Evolutionary conservation across 495 filamentous ascomycete species (phyloP).

Genomic region (Lophiotrema nucula): DNA sequence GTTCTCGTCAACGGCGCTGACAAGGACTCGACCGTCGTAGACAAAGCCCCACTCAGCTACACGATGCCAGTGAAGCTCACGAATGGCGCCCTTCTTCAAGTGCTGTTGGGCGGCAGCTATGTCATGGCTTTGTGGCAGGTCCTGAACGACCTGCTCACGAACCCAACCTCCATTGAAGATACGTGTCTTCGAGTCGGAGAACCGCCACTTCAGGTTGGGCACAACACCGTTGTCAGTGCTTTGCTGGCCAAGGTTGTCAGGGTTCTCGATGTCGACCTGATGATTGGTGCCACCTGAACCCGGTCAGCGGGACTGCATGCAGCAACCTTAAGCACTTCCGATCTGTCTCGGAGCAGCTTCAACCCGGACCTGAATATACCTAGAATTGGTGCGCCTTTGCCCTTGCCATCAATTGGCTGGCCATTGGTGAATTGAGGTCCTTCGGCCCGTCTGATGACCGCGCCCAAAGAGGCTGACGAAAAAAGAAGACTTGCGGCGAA

Average conservation of each 20-base stretch:
- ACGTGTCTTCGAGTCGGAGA: constrained; percentile 60
- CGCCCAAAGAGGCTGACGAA: constrained; percentile 28
- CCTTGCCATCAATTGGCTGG: constrained; percentile 54
- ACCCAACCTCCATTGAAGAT: constrained; percentile 63
- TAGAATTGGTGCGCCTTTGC: constrained; percentile 56
- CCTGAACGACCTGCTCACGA: constrained; percentile 61
- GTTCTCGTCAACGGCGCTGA: constrained; percentile 61
- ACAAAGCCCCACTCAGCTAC: constrained; percentile 67
- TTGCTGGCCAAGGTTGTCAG: constrained; percentile 57
- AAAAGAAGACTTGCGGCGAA: constrained; percentile 20
- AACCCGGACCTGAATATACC: constrained; percentile 43
- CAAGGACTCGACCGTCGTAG: constrained; percentile 55
- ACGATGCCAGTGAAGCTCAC: constrained; percentile 67
- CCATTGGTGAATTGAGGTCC: constrained; percentile 48
- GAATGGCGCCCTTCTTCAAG: constrained; percentile 59
- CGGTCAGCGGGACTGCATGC: constrained; percentile 10
- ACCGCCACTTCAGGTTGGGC: constrained; percentile 64
- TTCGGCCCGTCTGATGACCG: constrained; percentile 37
- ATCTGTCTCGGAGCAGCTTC: background rate
- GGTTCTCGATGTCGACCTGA: constrained; percentile 51
- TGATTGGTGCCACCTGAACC: constrained; percentile 50
- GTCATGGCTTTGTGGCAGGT: constrained; percentile 59
- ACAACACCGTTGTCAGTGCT: constrained; percentile 60
- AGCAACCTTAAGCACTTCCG: background rate
- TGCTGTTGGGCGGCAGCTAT: constrained; percentile 64